Base-by-base conservation (phyloP, 2,329 filamentous ascomycete genomes). In the Thelonectria discophora region DNA sequence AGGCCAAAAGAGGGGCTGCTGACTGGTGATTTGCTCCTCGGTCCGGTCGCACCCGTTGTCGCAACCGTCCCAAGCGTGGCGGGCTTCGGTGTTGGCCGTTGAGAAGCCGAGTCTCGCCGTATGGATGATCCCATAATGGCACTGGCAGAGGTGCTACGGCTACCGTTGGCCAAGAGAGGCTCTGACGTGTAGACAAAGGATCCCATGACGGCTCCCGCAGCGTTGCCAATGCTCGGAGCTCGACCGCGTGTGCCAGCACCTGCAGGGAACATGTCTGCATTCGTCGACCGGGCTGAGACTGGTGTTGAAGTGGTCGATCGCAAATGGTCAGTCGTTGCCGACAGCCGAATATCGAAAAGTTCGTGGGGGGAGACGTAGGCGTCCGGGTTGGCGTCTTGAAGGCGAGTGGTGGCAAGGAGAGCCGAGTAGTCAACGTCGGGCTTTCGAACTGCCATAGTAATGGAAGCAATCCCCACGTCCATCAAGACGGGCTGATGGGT, bases 401-500 rank as follows among this genome's bases (percentile, higher is more conserved):
- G 58, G 11, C 65, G 66, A 4, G 69, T 72, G 32, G 72, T 62
- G 32, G 76, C 62, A 39, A 73, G 77, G 50, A 73, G 76, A 39
- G 70, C 58, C 10, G 75, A 71, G 21, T 79, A 79, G 48, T 81
- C 78, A 7, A 78, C 72, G 30, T 75, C 76, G 0, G 80, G 77
- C 61, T 88, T 89, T 51, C 88, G 84, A 15, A 89, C 84, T 5
- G 94, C 94, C 88, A 97, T 91, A 1, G 94, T 97, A 50, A 99
- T 82, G 3, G 94, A 97, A 1, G 94, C 92, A 78, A 97, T 91
- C 27, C 90, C 90, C 15, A 98, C 90, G 73, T 98, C 94, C 72
- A 97, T 87, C 13, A 99, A 83, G 0, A 97, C 93, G 0, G 95
- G 94, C 72, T 97, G 91, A 62, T 94, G 91, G 0, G 94, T 96